Evolutionary conservation across 352 stramenopile species (phyloP).

Genomic region (Phytophthora fragariaefolia): DNA sequence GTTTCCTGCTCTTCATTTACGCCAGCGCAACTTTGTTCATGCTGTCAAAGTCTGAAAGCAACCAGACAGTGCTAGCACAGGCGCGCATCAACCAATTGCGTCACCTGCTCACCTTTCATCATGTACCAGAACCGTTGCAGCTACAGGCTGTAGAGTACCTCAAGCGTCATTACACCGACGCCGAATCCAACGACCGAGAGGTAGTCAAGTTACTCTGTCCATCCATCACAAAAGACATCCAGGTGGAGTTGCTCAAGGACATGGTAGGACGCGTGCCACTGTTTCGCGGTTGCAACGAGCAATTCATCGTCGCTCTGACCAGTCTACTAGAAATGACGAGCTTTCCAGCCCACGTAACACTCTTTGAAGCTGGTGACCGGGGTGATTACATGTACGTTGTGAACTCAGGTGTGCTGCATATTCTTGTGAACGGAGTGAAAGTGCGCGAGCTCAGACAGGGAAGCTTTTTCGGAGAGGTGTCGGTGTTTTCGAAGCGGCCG

Average conservation of each 20-base stretch:
- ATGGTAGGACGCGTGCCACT: constrained; percentile 67
- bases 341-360: constrained; percentile 54
- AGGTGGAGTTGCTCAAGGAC: constrained; percentile 69
- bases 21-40: constrained; percentile 71
- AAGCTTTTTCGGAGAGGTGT: constrained; percentile 76
- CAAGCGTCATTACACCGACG: constrained; percentile 70
- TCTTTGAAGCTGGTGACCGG: constrained; percentile 63
- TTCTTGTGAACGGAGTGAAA: constrained; percentile 61
- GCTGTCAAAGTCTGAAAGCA: constrained; percentile 74
- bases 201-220: constrained; percentile 70
- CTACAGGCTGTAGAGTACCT: constrained; percentile 62
- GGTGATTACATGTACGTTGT: constrained; percentile 82
- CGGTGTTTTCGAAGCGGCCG: constrained; percentile 67
- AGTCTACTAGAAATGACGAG: constrained; percentile 72
- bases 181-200: constrained; percentile 70
- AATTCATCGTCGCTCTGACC: constrained; percentile 72
- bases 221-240: constrained; percentile 78
- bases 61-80: constrained; percentile 46
- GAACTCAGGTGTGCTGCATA: constrained; percentile 63
- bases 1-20: constrained; percentile 68
- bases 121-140: constrained; percentile 57
- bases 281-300: constrained; percentile 63
- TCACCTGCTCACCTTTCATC: constrained; percentile 70
- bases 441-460: constrained; percentile 67
- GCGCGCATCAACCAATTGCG: constrained; percentile 71